Conservation (phyloP, 345 rosid genomes). For the Noccaea caerulescens region DNA sequence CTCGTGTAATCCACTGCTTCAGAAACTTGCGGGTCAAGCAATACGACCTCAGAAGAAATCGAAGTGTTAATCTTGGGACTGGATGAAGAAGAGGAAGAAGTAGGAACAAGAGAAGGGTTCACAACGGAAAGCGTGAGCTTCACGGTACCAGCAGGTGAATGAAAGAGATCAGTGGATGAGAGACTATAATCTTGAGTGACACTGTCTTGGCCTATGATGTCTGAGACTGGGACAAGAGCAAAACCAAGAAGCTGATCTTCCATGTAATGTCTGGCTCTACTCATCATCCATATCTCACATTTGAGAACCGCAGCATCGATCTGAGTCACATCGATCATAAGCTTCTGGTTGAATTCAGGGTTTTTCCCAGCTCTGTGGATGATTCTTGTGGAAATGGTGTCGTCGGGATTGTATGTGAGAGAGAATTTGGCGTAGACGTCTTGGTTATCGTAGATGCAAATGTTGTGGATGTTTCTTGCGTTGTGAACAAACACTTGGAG, state of each 20-base stretch:
- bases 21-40: constrained; percentile 69
- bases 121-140: constrained; percentile 63
- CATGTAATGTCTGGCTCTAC: constrained; percentile 79
- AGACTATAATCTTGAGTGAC: constrained; percentile 73
- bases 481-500: constrained; percentile 83
- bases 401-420: constrained; percentile 86
- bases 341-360: constrained; percentile 77
- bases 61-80: constrained; percentile 52
- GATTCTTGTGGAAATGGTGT: constrained; percentile 75
- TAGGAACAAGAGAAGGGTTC: constrained; percentile 39
- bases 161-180: constrained; percentile 93
- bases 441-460: constrained; percentile 93
- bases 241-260: constrained; percentile 98
- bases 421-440: constrained; percentile 97
- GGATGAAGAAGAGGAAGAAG: constrained; percentile 37
- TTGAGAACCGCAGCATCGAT: constrained; percentile 72
- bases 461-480: constrained; percentile 96
- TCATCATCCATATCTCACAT: constrained; percentile 98
- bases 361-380: constrained; percentile 87
- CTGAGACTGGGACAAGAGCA: constrained; percentile 73
- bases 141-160: constrained; percentile 93
- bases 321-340: constrained; percentile 61
- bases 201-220: constrained; percentile 67
- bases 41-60: constrained; percentile 80
- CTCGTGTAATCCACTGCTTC: constrained; percentile 71